Conservation (phyloP, 805 yeast species). For the Candida xiaguanensis region DNA sequence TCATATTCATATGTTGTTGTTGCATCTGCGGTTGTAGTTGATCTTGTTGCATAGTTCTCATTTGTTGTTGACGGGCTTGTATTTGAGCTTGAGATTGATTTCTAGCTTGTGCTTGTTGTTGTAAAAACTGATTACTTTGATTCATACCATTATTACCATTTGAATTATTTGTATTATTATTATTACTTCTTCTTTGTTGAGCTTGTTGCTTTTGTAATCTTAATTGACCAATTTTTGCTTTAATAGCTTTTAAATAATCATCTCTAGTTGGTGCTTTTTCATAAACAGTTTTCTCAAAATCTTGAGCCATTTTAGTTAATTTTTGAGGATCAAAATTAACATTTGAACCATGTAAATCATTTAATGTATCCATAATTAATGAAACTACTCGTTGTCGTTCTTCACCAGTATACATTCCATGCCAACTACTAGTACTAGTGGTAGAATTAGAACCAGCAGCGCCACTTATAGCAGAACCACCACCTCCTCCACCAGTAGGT, state of each 20-base stretch:
- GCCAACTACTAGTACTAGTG: constrained; percentile 1
- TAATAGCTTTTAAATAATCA: constrained; percentile 48
- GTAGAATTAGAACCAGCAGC: constrained; percentile 2
- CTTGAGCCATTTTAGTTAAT: constrained; percentile 52
- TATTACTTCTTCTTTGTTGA: constrained; percentile 17
- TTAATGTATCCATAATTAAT: constrained; percentile 32
- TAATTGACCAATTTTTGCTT: constrained; percentile 35
- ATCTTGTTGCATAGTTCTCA: constrained; percentile 2
- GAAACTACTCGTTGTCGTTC: constrained; percentile 42
- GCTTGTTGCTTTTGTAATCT: constrained; percentile 22
- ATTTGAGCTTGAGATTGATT: constrained; percentile 36
- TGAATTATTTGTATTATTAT: constrained; percentile 19
- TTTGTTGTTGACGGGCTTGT: constrained; percentile 16
- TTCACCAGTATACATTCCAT: constrained; percentile 19
- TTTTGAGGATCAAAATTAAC: constrained; percentile 27
- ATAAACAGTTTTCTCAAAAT: constrained; percentile 65
- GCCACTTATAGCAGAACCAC: neutral
- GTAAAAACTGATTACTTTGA: constrained; percentile 28
- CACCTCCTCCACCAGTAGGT: constrained; percentile 4
- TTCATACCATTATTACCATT: constrained; percentile 28
- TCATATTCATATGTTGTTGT: constrained; percentile 11
- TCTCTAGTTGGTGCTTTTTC: constrained; percentile 54
- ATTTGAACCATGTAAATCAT: constrained; percentile 31
- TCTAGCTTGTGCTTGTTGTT: constrained; percentile 39
- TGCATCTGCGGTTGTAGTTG: constrained; percentile 12